Conservation (phyloP, 75 land plant genomes). For the Isoetes taiwanensis region DNA sequence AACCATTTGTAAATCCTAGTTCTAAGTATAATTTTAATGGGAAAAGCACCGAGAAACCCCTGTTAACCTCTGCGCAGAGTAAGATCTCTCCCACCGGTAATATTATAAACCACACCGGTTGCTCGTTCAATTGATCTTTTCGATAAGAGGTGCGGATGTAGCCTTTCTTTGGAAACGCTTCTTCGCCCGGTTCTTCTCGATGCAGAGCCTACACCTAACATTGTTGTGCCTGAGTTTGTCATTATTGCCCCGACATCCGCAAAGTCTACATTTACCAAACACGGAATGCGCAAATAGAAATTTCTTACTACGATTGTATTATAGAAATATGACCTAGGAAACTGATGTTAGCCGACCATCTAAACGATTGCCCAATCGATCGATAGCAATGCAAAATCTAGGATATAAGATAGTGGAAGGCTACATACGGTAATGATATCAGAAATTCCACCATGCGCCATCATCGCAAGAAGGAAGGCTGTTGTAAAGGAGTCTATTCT, state of each 20-base stretch:
- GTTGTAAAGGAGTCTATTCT: constrained; percentile 21
- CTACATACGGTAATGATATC: constrained; percentile 37
- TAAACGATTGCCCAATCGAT: too few species aligned
- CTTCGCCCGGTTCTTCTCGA: constrained; percentile 9
- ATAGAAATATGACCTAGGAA: too few species aligned
- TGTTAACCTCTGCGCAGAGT: constrained; percentile 29
- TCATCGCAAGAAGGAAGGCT: constrained; percentile 37
- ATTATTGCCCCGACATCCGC: constrained; percentile 31
- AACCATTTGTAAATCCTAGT: too few species aligned
- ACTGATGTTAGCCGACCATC: too few species aligned
- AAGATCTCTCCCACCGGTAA: constrained; percentile 26
- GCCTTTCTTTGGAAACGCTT: constrained; percentile 6
- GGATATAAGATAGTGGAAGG: too few species aligned
- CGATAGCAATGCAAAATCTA: too few species aligned
- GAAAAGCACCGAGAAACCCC: constrained; percentile 94
- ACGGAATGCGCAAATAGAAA: constrained; percentile 54
- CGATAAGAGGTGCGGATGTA: background rate
- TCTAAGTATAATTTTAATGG: too few species aligned
- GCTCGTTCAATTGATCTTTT: constrained; percentile 22
- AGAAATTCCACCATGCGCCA: constrained; percentile 27
- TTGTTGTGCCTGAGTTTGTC: constrained; percentile 29
- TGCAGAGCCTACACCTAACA: constrained; percentile 19
- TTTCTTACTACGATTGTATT: too few species aligned
- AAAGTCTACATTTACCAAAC: constrained; percentile 31
- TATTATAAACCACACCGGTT: constrained; percentile 27